phyloP scores from a whole-genome alignment of 176 grass and related monocot genomes.

The Urochloa ruziziensis region DNA sequence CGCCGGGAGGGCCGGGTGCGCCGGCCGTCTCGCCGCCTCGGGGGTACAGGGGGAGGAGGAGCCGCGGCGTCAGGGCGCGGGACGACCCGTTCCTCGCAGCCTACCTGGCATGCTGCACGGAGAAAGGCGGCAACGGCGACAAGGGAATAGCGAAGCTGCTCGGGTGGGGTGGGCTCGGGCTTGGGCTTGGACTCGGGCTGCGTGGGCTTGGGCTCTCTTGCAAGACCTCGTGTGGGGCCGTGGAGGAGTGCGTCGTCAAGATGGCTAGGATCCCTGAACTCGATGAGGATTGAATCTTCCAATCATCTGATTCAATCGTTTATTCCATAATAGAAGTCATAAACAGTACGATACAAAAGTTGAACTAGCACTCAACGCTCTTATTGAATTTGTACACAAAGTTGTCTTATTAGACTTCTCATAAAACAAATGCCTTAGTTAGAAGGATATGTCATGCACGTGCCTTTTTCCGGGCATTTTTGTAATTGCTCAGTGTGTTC shows the following conservation, averaged over 20 bases:
- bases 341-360: neutral
- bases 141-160: neutral
- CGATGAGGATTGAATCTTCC: neutral
- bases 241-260: conserved; percentile 28
- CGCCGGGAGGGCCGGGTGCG: conserved; percentile 30
- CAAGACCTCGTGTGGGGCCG: conserved; percentile 36
- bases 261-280: conserved; percentile 25
- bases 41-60: neutral
- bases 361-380: neutral
- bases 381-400: neutral
- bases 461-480: no score
- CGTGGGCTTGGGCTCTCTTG: conserved; percentile 46
- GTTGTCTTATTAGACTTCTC: neutral
- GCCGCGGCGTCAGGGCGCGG: conserved; percentile 10
- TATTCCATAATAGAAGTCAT: neutral
- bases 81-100: conserved; percentile 83
- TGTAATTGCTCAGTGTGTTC: neutral
- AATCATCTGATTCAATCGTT: neutral
- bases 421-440: neutral
- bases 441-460: no score
- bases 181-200: conserved; percentile 6
- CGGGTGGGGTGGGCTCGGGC: conserved; percentile 25
- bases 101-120: conserved; percentile 65
- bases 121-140: neutral
- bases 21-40: neutral